phyloP scores from a whole-genome alignment of 2,329 filamentous ascomycete genomes.

The Botryotinia globosa region DNA sequence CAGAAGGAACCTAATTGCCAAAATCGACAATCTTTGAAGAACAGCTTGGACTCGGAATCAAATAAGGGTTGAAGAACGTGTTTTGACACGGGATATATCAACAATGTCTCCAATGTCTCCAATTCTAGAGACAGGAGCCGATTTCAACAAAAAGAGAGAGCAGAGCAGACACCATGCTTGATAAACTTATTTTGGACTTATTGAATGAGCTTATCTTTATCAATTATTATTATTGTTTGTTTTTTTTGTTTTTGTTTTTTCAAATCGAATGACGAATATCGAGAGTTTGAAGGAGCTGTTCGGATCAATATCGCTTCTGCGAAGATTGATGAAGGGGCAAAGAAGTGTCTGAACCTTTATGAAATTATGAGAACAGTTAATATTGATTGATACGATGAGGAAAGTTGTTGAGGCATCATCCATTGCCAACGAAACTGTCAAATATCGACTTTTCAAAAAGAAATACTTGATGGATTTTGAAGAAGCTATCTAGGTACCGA shows the following conservation, averaged over 20 bases:
- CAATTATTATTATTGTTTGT: neutral
- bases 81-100: too few relatives aligned
- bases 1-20: neutral
- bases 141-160: too few relatives aligned
- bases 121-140: too few relatives aligned
- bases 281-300: neutral
- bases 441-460: neutral
- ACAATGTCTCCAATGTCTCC: too few relatives aligned
- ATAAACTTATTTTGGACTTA: neutral
- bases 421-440: neutral
- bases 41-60: neutral
- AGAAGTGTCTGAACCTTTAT: neutral
- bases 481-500: neutral
- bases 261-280: neutral
- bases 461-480: neutral
- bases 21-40: neutral
- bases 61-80: neutral
- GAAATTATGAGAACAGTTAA: neutral
- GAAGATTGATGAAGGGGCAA: slow-evolving; percentile 11
- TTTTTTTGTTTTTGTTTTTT: too few relatives aligned
- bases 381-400: neutral
- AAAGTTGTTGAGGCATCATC: neutral
- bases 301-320: neutral
- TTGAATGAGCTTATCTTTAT: neutral
- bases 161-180: neutral